Base-by-base conservation (phyloP, 106 monocot species). In the Allium sativum region DNA sequence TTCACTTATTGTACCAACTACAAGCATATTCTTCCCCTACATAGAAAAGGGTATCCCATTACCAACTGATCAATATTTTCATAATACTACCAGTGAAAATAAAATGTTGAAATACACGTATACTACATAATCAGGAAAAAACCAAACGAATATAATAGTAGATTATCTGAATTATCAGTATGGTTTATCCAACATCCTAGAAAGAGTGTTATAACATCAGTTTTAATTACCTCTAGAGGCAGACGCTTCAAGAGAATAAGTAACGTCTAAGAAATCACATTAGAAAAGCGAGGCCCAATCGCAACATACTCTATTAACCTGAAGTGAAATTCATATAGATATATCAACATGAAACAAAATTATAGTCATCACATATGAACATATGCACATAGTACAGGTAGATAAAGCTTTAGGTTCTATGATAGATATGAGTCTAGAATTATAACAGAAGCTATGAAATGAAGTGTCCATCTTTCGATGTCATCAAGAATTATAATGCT, bases 401-500 rank as follows among this genome's bases (percentile, higher is more conserved):
- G n/a, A n/a, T n/a, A n/a, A n/a, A n/a, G n/a, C n/a, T n/a, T n/a
- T n/a, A n/a, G n/a, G n/a, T n/a, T n/a, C n/a, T n/a, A n/a, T n/a
- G n/a, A n/a, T n/a, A n/a, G n/a, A n/a, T n/a, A n/a, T n/a, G n/a
- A n/a, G n/a, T n/a, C n/a, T n/a, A n/a, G n/a, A n/a, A n/a, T n/a
- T n/a, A n/a, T n/a, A n/a, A n/a, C n/a, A n/a, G 10, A 62, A 46
- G 61, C 19, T 44, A 64, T 6, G 21, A 47, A 41, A 7, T 56
- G 47, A 4, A 52, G 57, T 55, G 9, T 7, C 61, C 69, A 96
- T 91, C 96, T 96, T 74, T 96, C 96, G 58, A 96, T 91, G 66
- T 88, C 96, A 76, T 96, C 91, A 71, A 96, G 96, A 70, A 96
- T 77, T 46, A 96, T 74, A 56, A 96, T 85, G 80, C 95, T 90